phyloP scores from a whole-genome alignment of 257 asterid species.

The Ligustrum vulgare region DNA sequence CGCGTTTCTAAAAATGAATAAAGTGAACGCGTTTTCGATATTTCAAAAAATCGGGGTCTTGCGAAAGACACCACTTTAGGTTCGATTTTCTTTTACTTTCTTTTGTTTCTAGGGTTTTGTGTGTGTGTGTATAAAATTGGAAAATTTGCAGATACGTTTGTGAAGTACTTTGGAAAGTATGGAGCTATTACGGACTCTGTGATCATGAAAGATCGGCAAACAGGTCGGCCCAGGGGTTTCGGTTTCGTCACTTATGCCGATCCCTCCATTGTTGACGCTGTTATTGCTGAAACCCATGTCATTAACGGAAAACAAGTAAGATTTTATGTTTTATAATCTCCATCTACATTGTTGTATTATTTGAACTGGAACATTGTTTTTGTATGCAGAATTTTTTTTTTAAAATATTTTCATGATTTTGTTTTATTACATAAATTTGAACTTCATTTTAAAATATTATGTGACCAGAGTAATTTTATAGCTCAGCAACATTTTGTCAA shows the following conservation, averaged over 20 bases:
- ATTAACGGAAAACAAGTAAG: constrained; percentile 89
- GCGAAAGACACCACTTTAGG: constrained; percentile 86
- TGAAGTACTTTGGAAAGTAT: no score
- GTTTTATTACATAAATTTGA: not conserved
- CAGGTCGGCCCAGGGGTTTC: no score
- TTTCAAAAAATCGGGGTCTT: no score
- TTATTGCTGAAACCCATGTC: constrained; percentile 77
- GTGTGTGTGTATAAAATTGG: no score
- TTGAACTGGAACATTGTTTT: not conserved
- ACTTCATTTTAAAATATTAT: not conserved
- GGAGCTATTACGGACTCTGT: no score
- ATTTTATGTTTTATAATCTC: not conserved
- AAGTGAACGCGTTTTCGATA: no score
- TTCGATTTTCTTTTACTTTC: constrained; percentile 26
- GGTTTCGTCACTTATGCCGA: no score
- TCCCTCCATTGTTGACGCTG: no score
- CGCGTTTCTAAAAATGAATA: no score
- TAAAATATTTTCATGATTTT: not conserved
- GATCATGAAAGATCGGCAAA: no score
- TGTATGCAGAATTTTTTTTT: no score
- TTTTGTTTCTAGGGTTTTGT: not conserved
- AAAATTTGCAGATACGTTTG: no score
- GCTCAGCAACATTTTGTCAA: not conserved
- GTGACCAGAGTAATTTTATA: not conserved
- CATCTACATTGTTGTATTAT: not conserved